A percentile compares a stretch with the other conserved stretches of the same genome.
Conservation (phyloP, 768 basidiomycete species). For the Candolleomyces eurysporus region DNA sequence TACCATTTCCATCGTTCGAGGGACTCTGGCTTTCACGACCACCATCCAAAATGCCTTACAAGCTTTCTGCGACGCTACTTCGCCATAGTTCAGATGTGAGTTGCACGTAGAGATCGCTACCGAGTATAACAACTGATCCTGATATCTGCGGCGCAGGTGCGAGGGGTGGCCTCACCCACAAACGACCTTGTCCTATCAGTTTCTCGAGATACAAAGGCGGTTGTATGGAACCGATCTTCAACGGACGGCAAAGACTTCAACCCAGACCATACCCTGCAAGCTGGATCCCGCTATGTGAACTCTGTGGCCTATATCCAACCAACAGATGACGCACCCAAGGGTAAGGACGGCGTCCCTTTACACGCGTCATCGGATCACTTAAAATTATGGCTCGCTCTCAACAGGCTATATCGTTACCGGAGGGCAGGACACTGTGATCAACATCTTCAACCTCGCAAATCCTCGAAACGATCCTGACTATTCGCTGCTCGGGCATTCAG, state of each 20-base stretch:
- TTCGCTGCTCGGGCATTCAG: constrained; percentile 83
- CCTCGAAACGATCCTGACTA: constrained; percentile 73
- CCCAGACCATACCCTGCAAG: constrained; percentile 52
- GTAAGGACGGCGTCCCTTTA: constrained; percentile 29
- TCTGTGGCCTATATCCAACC: constrained; percentile 77
- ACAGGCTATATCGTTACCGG: constrained; percentile 85
- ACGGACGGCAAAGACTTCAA: constrained; percentile 45
- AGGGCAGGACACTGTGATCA: constrained; percentile 86
- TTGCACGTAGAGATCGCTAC: constrained; percentile 1
- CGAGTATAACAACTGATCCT: constrained; percentile 9
- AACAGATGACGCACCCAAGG: constrained; percentile 66
- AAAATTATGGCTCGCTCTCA: constrained; percentile 9
- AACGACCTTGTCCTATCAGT: constrained; percentile 81
- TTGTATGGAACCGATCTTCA: constrained; percentile 70
- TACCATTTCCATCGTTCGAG: neutral
- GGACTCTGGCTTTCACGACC: constrained; percentile 6
- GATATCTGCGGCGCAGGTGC: constrained; percentile 54
- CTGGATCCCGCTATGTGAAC: constrained; percentile 77
- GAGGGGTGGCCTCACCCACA: constrained; percentile 74
- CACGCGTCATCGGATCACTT: constrained; percentile 11
- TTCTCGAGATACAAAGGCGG: constrained; percentile 89
- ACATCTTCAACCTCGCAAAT: constrained; percentile 65
- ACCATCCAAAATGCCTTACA: constrained; percentile 27
- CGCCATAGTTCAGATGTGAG: constrained; percentile 31
- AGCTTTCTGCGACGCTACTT: constrained; percentile 29